phyloP scores from a whole-genome alignment of 2,329 filamentous ascomycete species.

The Phaeosphaeriaceae sp. region DNA sequence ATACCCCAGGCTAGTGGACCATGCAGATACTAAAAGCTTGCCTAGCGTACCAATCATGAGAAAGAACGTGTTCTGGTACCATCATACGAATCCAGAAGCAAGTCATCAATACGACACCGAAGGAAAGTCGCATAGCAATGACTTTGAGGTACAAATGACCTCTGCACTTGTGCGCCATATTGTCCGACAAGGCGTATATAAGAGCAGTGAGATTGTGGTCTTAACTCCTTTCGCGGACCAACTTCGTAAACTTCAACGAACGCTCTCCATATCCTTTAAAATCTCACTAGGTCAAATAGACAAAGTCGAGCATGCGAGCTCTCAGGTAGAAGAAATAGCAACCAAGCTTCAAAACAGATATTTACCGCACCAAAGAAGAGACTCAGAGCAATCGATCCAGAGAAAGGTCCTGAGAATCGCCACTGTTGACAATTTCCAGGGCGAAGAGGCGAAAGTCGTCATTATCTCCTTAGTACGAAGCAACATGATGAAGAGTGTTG shows the following conservation, averaged over 20 bases:
- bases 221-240: not conserved
- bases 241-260: not conserved
- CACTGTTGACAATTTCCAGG: not conserved
- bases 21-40: conserved; percentile 9
- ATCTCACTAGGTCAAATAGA: too few relatives aligned
- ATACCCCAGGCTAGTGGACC: conserved; percentile 65
- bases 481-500: not conserved
- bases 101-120: not conserved
- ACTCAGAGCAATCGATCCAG: too few relatives aligned
- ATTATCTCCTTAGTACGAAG: not conserved
- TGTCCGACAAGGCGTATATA: not conserved
- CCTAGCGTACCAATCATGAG: not conserved
- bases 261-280: too few relatives aligned
- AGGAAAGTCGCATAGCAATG: not conserved
- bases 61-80: not conserved
- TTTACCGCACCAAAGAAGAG: too few relatives aligned
- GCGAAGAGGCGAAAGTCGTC: not conserved
- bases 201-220: not conserved
- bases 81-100: not conserved
- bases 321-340: too few relatives aligned
- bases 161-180: not conserved
- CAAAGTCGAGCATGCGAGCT: too few relatives aligned
- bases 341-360: too few relatives aligned
- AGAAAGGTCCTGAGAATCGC: too few relatives aligned
- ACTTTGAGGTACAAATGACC: not conserved